A percentile compares a stretch with the other conserved stretches of the same genome.
These are phyloP conservation scores for Aquilaria sinensis DNA, from an alignment of 345 rosid species.

Conservation along the genomic window DNA sequence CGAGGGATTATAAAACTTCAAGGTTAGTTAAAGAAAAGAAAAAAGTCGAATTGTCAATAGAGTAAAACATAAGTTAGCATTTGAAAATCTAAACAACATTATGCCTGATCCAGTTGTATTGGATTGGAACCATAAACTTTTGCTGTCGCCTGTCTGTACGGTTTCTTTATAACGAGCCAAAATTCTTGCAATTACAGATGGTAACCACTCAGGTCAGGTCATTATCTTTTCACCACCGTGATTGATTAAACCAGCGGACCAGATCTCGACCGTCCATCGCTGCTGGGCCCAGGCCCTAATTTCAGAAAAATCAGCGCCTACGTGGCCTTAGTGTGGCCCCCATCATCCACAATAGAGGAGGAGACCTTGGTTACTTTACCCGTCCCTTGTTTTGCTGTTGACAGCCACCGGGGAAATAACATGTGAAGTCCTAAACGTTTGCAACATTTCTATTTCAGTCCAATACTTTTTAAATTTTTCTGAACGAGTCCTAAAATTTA, in stretches of 20 bases:
- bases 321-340: slow-evolving; percentile 13
- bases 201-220: slow-evolving; percentile 4
- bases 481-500: too few species aligned
- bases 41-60: too few species aligned
- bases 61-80: too few species aligned
- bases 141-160: not conserved
- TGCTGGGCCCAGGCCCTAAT: not conserved
- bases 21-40: too few species aligned
- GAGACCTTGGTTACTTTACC: too few species aligned
- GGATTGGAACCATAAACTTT: not conserved
- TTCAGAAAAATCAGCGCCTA: not conserved
- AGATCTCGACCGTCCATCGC: not conserved
- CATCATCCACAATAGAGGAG: slow-evolving; percentile 1
- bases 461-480: too few species aligned
- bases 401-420: too few species aligned
- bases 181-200: not conserved
- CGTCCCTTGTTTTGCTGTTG: too few species aligned
- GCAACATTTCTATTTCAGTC: too few species aligned
- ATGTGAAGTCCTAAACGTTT: too few species aligned
- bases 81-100: not conserved
- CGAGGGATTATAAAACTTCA: too few species aligned
- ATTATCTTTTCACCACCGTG: not conserved
- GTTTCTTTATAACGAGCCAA: not conserved
- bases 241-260: not conserved
- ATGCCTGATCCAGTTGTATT: not conserved